These are phyloP conservation scores for Gentiana straminea DNA, from an alignment of 257 asterid species.

Conservation along the genomic window DNA sequence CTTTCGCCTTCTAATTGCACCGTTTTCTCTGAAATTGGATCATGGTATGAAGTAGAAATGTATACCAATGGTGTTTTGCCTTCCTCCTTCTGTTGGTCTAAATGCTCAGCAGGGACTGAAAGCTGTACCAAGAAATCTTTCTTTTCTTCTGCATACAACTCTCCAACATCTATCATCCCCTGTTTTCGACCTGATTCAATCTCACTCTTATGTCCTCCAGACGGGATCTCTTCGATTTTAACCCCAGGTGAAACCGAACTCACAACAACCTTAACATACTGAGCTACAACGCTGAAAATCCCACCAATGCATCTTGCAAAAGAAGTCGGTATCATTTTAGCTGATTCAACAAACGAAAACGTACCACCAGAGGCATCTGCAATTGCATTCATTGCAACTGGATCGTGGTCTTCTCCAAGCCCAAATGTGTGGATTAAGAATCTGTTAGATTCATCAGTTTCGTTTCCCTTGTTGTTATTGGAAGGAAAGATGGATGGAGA, in stretches of 20 bases:
- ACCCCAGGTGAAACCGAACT: slow-evolving; percentile 17
- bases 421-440: too few species aligned
- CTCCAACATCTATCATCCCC: slow-evolving; percentile 6
- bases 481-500: too few species aligned
- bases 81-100: neutral
- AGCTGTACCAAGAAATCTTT: slow-evolving; percentile 8
- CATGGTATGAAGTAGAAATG: neutral
- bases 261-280: too few species aligned
- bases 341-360: too few species aligned
- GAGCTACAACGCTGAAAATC: too few species aligned
- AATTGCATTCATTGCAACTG: too few species aligned
- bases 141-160: slow-evolving; percentile 14
- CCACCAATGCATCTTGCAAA: too few species aligned
- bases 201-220: slow-evolving; percentile 6
- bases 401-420: too few species aligned
- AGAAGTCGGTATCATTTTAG: too few species aligned
- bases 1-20: slow-evolving; percentile 10
- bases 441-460: too few species aligned
- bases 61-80: neutral
- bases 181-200: neutral
- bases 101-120: neutral
- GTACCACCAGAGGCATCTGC: too few species aligned
- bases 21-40: slow-evolving; percentile 8
- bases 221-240: slow-evolving; percentile 18
- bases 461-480: too few species aligned